Evolutionary conservation across 2,329 filamentous ascomycete genomes (phyloP), one percentile per base, ranked within the genome.

Genomic region (Verticillium dahliae): DNA sequence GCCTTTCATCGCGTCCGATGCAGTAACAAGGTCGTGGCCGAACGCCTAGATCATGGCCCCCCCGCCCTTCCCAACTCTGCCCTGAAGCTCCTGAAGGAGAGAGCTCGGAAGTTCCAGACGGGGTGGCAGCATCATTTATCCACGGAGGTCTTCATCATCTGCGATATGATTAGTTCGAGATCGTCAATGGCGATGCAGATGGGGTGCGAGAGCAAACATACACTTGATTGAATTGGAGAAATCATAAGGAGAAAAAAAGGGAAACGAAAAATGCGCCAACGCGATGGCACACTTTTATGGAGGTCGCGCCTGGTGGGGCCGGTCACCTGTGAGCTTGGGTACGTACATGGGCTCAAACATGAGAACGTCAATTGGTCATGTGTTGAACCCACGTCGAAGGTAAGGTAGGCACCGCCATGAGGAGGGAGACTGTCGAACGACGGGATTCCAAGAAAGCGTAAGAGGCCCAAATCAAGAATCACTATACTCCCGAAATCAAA

Each of bases 121-220:
- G 81, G 83, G 81, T 83, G 90, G 84, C 82, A 76, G 75, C 81
- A 82, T 98, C 95, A 96, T 91, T 87, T 87, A 81, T 78, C 87
- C 89, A 95, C 98, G 94, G 87, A 91, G 86, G 91, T 91, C 97
- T 96, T 99, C 95, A 98, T 99, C 94, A 98, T 96, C 92, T 97
- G 72, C 3, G 58, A 58, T 64, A 67, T 68, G 60, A 70, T 78
- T 71, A 80, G 74, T 61, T 63, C 55, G 62, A 60, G 60, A 59
- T 56, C 27, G 4, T 33, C 55, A 60, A 35, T 41, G 37, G 41
- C 56, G 33, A 11, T 15, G n/a, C 14, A 61, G 57, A 58, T 60
- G 61, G 60, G 45, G 62, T 62, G 63, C 60, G 56, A 10, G 58
- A 50, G 62, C 60, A 55, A 61, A 86, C 92, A 85, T 83, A 97